phyloP scores from a whole-genome alignment of 441 rosid genomes.

The Mallotus japonicus region DNA sequence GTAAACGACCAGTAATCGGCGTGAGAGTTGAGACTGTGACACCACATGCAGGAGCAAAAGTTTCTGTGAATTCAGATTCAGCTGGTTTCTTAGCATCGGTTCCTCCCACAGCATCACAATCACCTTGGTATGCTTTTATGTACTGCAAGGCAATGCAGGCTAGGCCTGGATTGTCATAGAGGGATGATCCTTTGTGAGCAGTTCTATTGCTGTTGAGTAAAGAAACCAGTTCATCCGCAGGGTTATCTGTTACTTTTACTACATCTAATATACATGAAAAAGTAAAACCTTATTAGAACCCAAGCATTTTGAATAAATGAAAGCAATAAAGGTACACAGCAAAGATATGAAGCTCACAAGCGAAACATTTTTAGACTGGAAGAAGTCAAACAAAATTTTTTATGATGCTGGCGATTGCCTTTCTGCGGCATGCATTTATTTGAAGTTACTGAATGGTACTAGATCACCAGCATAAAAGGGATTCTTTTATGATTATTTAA shows the following conservation, averaged over 20 bases:
- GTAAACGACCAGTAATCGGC: conserved; percentile 63
- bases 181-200: conserved; percentile 47
- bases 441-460: too few species aligned
- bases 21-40: conserved; percentile 47
- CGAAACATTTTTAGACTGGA: background rate
- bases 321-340: background rate
- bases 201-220: conserved; percentile 51
- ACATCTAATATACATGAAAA: conserved; percentile 24
- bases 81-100: conserved; percentile 61
- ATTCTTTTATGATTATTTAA: too few species aligned
- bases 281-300: conserved; percentile 11
- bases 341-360: background rate
- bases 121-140: conserved; percentile 66
- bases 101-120: conserved; percentile 59
- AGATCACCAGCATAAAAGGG: too few species aligned
- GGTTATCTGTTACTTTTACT: conserved; percentile 52
- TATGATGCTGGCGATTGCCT: background rate
- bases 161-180: conserved; percentile 54
- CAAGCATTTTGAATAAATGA: conserved; percentile 6
- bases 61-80: conserved; percentile 49
- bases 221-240: conserved; percentile 58
- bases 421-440: too few species aligned
- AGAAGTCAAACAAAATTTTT: background rate
- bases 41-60: conserved; percentile 66
- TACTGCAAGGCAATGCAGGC: conserved; percentile 79